Percentiles rank a stretch among this genome's conserved stretches.
These are phyloP conservation scores for Trypanosoma avium DNA, from an alignment of 208 protist genomes.

Conservation along the genomic window DNA sequence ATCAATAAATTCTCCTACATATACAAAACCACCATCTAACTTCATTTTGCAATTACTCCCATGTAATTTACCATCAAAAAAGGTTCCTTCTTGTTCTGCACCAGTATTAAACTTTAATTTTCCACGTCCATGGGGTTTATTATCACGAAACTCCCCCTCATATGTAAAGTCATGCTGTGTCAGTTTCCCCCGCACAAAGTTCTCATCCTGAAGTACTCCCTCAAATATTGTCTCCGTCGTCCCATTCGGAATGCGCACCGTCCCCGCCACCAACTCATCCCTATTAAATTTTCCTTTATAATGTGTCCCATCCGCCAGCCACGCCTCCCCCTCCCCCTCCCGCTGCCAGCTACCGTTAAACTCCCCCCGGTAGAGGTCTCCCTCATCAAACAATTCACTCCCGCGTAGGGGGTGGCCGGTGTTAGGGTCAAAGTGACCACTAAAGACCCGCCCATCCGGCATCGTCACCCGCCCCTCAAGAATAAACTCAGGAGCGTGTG, in stretches of 20 bases:
- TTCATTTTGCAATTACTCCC: slow-evolving; percentile 85
- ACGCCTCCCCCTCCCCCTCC: slow-evolving; percentile 80
- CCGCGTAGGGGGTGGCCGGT: slow-evolving; percentile 69
- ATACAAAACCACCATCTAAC: slow-evolving; percentile 89
- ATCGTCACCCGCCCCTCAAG: slow-evolving; percentile 65
- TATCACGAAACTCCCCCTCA: slow-evolving; percentile 79
- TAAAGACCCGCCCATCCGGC: slow-evolving; percentile 79
- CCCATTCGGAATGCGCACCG: slow-evolving; percentile 86
- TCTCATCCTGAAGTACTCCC: slow-evolving; percentile 76
- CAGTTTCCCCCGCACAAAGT: slow-evolving; percentile 78
- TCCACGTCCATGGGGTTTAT: slow-evolving; percentile 85
- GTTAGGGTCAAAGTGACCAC: slow-evolving; percentile 60
- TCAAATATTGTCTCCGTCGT: slow-evolving; percentile 82
- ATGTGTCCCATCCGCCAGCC: slow-evolving; percentile 83
- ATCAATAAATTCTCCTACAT: slow-evolving; percentile 86
- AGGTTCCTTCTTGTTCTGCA: slow-evolving; percentile 84
- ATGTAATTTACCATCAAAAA: slow-evolving; percentile 87
- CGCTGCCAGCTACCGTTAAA: slow-evolving; percentile 89
- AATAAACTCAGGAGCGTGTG: slow-evolving; percentile 37
- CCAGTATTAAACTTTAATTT: slow-evolving; percentile 74
- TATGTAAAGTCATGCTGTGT: slow-evolving; percentile 85
- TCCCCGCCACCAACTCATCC: slow-evolving; percentile 83
- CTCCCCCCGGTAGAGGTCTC: slow-evolving; percentile 81
- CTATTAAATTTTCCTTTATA: slow-evolving; percentile 76
- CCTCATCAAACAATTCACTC: slow-evolving; percentile 86